Evolutionary conservation across 1,284 basidiomycete genomes (phyloP), one percentile per base, ranked within the genome.

Genomic region (Ustilago esculenta): DNA sequence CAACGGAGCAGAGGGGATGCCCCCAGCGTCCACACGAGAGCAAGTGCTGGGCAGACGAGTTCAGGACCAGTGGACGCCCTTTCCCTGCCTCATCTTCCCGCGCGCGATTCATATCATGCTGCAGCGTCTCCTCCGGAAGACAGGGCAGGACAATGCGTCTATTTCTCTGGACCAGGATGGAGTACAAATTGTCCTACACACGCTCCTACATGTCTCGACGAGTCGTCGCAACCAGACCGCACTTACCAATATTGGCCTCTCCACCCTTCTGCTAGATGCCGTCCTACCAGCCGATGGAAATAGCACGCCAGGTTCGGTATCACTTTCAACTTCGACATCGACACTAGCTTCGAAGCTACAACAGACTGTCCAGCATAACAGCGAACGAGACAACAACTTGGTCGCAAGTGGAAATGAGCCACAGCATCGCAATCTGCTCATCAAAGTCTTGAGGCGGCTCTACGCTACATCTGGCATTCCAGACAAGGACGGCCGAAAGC

Each of bases 391-490:
- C 27, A 29, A 29, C 27, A 7, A 29, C 12, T 29, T 29, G 27
- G 12, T 12, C 27, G 6, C 27, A 12, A 29, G 6, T 29, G 27
- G 7, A 6, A 29, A 12, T 29, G n/a, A 15, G 11, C 14, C 20
- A 5, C 35, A 36, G 21, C 29, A 40, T 8, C 53, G 44, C 23
- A 35, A 52, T 15, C 56, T 59, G 3, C 36, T 65, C 12, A 35
- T 47, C 12, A 24, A 30, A 8, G 52, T 60, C 17, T 39, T 67
- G 14, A 34, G 33, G 7, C 43, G 51, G 1, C 39, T 67, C 7
- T 67, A 67, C 15, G 48, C 48, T 18, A 49, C 52, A 12, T 53
- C 57, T 10, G 75, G 75, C 11, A 63, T 75, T 9, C 61, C 56
- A 1, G 55, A 66, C 20, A 51, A 65, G 20, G 73, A 75, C 33